Evolutionary conservation across 2,329 filamentous ascomycete species (phyloP).

Genomic region (Gnomoniopsis smithogilvyi): DNA sequence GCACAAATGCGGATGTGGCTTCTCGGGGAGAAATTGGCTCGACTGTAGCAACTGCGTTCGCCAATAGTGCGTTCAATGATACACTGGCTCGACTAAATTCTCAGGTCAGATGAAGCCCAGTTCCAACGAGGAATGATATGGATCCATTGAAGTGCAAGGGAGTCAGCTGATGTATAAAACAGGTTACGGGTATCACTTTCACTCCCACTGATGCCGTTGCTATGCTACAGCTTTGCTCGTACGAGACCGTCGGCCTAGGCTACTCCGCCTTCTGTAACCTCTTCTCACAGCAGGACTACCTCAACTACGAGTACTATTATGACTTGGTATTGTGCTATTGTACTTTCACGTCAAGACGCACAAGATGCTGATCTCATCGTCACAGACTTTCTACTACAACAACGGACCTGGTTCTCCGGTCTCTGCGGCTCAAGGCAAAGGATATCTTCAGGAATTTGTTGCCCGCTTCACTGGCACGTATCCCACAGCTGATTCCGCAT

Average conservation of each 20-base stretch:
- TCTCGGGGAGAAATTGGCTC: conserved; percentile 24
- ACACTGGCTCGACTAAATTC: conserved; percentile 28
- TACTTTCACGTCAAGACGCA: background rate
- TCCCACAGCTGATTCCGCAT: conserved; percentile 25
- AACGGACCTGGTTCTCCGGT: conserved; percentile 31
- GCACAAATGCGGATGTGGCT: conserved; percentile 24
- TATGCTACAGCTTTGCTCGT: conserved; percentile 37
- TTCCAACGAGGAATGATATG: background rate
- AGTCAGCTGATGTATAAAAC: background rate
- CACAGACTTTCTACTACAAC: conserved; percentile 28
- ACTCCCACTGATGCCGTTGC: conserved; percentile 32
- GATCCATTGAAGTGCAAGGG: background rate
- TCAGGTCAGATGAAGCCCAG: conserved; percentile 17
- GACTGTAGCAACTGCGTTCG: conserved; percentile 22
- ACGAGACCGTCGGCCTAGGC: conserved; percentile 34
- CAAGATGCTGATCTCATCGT: conserved; percentile 7
- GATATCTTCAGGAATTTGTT: conserved; percentile 31
- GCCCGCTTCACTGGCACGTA: conserved; percentile 28
- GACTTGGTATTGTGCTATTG: conserved; percentile 34
- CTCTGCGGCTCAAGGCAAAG: conserved; percentile 30
- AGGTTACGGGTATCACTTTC: conserved; percentile 27
- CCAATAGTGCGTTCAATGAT: conserved; percentile 25
- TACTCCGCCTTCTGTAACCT: conserved; percentile 39
- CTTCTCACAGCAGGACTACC: conserved; percentile 38
- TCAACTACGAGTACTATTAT: conserved; percentile 41